Percentiles rank a stretch among this genome's conserved stretches.
These are phyloP conservation scores for Passalora sequoiae DNA, from an alignment of 2,329 filamentous ascomycete species.

Conservation along the genomic window DNA sequence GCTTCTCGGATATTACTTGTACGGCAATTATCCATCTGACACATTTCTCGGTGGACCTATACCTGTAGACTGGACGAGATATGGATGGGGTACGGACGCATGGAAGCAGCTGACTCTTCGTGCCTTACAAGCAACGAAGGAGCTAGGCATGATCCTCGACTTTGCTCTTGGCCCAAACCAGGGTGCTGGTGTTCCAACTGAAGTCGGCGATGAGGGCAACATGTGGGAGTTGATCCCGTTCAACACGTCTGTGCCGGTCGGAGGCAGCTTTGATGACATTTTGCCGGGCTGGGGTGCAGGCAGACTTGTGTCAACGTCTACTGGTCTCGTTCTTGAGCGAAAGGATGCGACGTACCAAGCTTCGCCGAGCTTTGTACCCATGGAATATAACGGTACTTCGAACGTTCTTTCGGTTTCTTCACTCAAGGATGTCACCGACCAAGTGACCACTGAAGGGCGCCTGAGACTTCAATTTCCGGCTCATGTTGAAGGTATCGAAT, in stretches of 20 bases:
- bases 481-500: conserved; percentile 18
- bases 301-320: conserved; percentile 25
- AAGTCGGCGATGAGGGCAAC: conserved; percentile 33
- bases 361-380: conserved; percentile 12
- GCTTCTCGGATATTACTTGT: conserved; percentile 38
- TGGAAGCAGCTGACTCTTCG: conserved; percentile 33
- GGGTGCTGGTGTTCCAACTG: conserved; percentile 44
- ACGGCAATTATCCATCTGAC: conserved; percentile 29
- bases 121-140: conserved; percentile 32
- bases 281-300: conserved; percentile 40
- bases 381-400: conserved; percentile 23
- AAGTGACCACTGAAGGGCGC: conserved; percentile 24
- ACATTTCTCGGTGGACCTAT: conserved; percentile 20
- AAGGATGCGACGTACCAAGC: conserved; percentile 12
- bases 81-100: conserved; percentile 39
- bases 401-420: conserved; percentile 21
- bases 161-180: conserved; percentile 46
- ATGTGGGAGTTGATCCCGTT: conserved; percentile 33
- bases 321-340: conserved; percentile 12
- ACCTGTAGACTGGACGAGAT: conserved; percentile 36
- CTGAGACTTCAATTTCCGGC: conserved; percentile 24
- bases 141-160: conserved; percentile 40
- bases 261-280: conserved; percentile 28
- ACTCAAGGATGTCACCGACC: conserved; percentile 29
- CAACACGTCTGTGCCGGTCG: conserved; percentile 30